These are phyloP conservation scores for Pyrenochaeta sp. DNA, from an alignment of 2,329 filamentous ascomycete genomes.

Conservation along the genomic window DNA sequence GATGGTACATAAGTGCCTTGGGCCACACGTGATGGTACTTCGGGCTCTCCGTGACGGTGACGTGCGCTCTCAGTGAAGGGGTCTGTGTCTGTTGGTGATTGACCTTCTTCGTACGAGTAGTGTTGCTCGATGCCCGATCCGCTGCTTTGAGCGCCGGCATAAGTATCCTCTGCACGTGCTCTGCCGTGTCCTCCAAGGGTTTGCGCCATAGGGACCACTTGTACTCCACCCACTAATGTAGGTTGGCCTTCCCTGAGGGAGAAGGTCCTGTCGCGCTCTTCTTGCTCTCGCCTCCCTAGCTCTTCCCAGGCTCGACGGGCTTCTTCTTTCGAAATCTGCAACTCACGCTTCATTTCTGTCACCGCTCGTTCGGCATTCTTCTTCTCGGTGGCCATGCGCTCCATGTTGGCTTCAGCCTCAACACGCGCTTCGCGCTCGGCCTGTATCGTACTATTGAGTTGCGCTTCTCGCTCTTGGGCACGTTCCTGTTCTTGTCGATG, in stretches of 20 bases:
- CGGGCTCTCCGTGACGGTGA: slow-evolving; percentile 39
- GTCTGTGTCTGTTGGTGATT: slow-evolving; percentile 67
- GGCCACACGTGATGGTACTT: slow-evolving; percentile 38
- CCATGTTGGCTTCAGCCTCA: slow-evolving; percentile 71
- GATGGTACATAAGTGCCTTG: slow-evolving; percentile 47
- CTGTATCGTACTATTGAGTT: slow-evolving; percentile 78
- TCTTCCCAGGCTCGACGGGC: slow-evolving; percentile 97
- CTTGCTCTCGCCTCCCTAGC: slow-evolving; percentile 88
- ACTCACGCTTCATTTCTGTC: slow-evolving; percentile 89
- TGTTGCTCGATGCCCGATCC: slow-evolving; percentile 51
- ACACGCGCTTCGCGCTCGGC: slow-evolving; percentile 75
- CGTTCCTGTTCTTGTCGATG: slow-evolving; percentile 88
- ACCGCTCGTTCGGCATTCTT: slow-evolving; percentile 77
- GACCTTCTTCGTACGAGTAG: slow-evolving; percentile 60
- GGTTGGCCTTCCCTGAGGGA: slow-evolving; percentile 89
- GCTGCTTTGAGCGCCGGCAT: slow-evolving; percentile 41
- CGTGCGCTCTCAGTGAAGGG: slow-evolving; percentile 64
- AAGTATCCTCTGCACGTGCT: slow-evolving; percentile 44
- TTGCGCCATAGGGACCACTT: slow-evolving; percentile 92
- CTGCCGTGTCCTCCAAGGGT: slow-evolving; percentile 60
- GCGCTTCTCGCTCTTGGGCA: slow-evolving; percentile 79
- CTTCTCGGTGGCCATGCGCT: slow-evolving; percentile 74
- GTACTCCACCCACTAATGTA: slow-evolving; percentile 89
- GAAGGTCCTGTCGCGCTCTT: slow-evolving; percentile 85
- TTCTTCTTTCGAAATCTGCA: slow-evolving; percentile 95